Evolutionary conservation across 1,284 basidiomycete species (phyloP).

Genomic region (Austropuccinia psidii): DNA sequence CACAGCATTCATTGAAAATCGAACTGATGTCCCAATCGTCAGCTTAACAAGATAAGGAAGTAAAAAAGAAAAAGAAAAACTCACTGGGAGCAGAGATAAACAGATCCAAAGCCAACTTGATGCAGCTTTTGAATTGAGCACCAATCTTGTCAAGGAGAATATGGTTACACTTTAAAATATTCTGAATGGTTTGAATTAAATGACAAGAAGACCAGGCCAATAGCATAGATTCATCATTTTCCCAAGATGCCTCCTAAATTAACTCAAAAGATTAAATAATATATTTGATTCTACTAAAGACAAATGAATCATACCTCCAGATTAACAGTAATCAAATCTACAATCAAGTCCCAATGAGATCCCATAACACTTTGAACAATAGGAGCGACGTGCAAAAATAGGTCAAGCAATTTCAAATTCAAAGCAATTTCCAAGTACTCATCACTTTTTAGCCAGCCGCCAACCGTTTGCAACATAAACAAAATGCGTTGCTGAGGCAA

Average conservation of each 20-base stretch:
- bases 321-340: slow-evolving; percentile 79
- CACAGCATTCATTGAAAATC: slow-evolving; percentile 42
- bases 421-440: slow-evolving; percentile 63
- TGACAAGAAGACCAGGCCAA: slow-evolving; percentile 26
- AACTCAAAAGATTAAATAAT: background rate
- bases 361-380: slow-evolving; percentile 81
- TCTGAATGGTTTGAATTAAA: slow-evolving; percentile 25
- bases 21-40: slow-evolving; percentile 18
- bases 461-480: slow-evolving; percentile 77
- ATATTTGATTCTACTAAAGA: background rate
- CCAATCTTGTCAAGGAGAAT: slow-evolving; percentile 54
- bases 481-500: slow-evolving; percentile 77
- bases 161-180: slow-evolving; percentile 28
- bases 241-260: slow-evolving; percentile 30
- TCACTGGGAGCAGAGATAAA: slow-evolving; percentile 55
- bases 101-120: slow-evolving; percentile 58
- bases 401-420: slow-evolving; percentile 64
- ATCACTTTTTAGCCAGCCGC: slow-evolving; percentile 68
- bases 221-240: slow-evolving; percentile 26
- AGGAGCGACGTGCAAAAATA: slow-evolving; percentile 71
- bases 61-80: slow-evolving; percentile 40
- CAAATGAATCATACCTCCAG: slow-evolving; percentile 59
- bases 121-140: slow-evolving; percentile 54
- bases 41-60: slow-evolving; percentile 14
- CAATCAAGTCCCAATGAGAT: slow-evolving; percentile 83